A percentile compares a stretch with the other conserved stretches of the same genome.
These are phyloP conservation scores for Pachysandra terminalis DNA, from an alignment of 164 flowering plant genomes.

Conservation along the genomic window DNA sequence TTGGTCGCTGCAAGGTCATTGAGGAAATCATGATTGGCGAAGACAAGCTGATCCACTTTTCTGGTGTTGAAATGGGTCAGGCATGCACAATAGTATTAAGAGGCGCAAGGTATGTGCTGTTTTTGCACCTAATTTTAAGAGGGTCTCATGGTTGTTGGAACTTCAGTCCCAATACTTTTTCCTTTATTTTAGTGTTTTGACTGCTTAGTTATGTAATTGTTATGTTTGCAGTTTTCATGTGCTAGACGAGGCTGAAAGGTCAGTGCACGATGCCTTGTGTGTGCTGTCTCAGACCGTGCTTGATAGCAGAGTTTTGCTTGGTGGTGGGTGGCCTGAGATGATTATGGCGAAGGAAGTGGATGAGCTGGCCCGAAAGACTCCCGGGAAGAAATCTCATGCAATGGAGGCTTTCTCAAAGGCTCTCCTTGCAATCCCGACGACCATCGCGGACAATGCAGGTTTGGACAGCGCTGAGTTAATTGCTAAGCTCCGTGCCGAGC, in stretches of 20 bases:
- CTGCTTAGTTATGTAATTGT: background rate
- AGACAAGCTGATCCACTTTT: constrained; percentile 92
- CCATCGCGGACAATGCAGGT: constrained; percentile 97
- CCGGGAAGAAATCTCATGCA: constrained; percentile 95
- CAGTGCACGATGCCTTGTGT: constrained; percentile 95
- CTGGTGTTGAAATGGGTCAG: constrained; percentile 98
- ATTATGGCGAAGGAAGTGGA: constrained; percentile 96
- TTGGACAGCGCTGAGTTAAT: constrained; percentile 94
- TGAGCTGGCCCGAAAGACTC: constrained; percentile 86
- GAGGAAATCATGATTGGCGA: constrained; percentile 99
- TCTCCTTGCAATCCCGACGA: constrained; percentile 83
- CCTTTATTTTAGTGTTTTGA: background rate
- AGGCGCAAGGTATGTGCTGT: constrained; percentile 79
- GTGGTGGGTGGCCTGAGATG: constrained; percentile 99
- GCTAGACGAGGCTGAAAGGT: constrained; percentile 96
- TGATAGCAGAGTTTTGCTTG: constrained; percentile 88
- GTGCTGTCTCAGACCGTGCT: constrained; percentile 93
- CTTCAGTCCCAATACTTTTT: background rate
- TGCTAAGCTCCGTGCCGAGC: constrained; percentile 96
- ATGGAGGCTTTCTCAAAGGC: constrained; percentile 94
- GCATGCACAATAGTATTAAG: constrained; percentile 97
- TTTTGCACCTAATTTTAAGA: too few species aligned
- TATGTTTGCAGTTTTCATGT: constrained; percentile 75
- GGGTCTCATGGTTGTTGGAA: too few species aligned
- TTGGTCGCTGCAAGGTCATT: constrained; percentile 94